Conservation (phyloP, 1,284 basidiomycete species). For the Fomitiporia mediterranea region DNA sequence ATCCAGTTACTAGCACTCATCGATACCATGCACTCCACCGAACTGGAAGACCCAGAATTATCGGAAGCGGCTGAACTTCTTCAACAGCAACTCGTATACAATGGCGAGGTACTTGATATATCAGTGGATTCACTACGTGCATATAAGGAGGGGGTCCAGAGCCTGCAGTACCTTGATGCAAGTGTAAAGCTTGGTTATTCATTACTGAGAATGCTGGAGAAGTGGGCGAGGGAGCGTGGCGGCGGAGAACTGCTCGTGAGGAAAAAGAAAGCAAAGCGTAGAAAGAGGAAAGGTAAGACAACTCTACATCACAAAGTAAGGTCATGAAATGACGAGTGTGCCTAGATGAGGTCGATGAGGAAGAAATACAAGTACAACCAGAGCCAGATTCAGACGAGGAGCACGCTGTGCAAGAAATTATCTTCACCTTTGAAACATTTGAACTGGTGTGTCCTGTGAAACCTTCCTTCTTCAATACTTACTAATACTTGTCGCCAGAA, state of each 20-base stretch:
- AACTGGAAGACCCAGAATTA: conserved; percentile 49
- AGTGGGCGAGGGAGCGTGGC: conserved; percentile 65
- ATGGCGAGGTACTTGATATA: conserved; percentile 87
- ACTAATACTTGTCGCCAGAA: conserved; percentile 40
- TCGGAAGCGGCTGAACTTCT: conserved; percentile 74
- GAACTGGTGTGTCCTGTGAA: conserved; percentile 65
- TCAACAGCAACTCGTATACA: conserved; percentile 89
- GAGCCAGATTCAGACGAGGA: conserved; percentile 44
- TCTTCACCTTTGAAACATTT: conserved; percentile 86
- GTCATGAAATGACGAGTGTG: not conserved
- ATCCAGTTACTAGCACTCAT: conserved; percentile 84
- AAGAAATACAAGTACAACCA: conserved; percentile 53
- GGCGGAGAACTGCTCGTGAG: conserved; percentile 68
- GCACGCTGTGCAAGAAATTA: conserved; percentile 71
- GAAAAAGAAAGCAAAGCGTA: conserved; percentile 57
- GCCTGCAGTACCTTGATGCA: conserved; percentile 75
- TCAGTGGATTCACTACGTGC: conserved; percentile 69
- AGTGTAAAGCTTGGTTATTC: conserved; percentile 80
- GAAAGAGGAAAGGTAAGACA: conserved; percentile 43
- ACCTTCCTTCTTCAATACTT: conserved; percentile 11
- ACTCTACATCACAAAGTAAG: not conserved
- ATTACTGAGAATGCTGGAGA: conserved; percentile 82
- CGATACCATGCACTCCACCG: conserved; percentile 49
- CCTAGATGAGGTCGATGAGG: conserved; percentile 45
- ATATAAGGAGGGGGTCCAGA: conserved; percentile 73